phyloP scores from a whole-genome alignment of 2,329 filamentous ascomycete species.

The Botrytis elliptica region DNA sequence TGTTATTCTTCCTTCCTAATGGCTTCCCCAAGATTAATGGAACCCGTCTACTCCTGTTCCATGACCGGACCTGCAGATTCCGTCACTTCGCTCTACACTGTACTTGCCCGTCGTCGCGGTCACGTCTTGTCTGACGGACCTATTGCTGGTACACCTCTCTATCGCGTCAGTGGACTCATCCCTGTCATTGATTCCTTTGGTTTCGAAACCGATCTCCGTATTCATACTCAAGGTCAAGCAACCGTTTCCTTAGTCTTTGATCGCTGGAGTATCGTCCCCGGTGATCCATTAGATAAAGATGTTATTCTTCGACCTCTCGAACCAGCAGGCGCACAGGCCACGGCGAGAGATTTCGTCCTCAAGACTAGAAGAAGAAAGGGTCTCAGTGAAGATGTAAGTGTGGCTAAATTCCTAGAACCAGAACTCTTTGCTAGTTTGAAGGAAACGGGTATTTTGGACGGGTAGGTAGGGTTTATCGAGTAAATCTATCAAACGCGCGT shows the following conservation, averaged over 20 bases:
- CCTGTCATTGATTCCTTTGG: slow-evolving; percentile 97
- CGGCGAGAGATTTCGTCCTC: slow-evolving; percentile 91
- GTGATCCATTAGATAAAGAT: slow-evolving; percentile 88
- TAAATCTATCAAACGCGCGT: slow-evolving; percentile 1
- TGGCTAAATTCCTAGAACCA: slow-evolving; percentile 93
- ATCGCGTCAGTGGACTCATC: slow-evolving; percentile 84
- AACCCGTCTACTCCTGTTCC: slow-evolving; percentile 87
- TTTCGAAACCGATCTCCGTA: slow-evolving; percentile 94
- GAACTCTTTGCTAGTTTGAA: slow-evolving; percentile 87
- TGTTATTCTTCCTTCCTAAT: slow-evolving; percentile 97
- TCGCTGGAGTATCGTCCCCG: slow-evolving; percentile 92
- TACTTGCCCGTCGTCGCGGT: slow-evolving; percentile 81
- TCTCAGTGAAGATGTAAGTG: slow-evolving; percentile 89
- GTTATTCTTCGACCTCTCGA: slow-evolving; percentile 81
- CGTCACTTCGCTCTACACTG: slow-evolving; percentile 86
- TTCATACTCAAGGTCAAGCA: slow-evolving; percentile 91
- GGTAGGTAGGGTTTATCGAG: slow-evolving; percentile 32
- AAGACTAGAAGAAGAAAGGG: slow-evolving; percentile 95
- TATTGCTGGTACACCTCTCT: slow-evolving; percentile 90
- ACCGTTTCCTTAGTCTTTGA: slow-evolving; percentile 93
- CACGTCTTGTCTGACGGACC: slow-evolving; percentile 94
- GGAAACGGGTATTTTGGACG: slow-evolving; percentile 83
- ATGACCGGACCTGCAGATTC: slow-evolving; percentile 92
- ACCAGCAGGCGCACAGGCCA: slow-evolving; percentile 82
- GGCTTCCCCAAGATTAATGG: slow-evolving; percentile 94